Evolutionary conservation across 202 grass and related monocot species (phyloP).

Genomic region (Schoenoplectus triqueter): DNA sequence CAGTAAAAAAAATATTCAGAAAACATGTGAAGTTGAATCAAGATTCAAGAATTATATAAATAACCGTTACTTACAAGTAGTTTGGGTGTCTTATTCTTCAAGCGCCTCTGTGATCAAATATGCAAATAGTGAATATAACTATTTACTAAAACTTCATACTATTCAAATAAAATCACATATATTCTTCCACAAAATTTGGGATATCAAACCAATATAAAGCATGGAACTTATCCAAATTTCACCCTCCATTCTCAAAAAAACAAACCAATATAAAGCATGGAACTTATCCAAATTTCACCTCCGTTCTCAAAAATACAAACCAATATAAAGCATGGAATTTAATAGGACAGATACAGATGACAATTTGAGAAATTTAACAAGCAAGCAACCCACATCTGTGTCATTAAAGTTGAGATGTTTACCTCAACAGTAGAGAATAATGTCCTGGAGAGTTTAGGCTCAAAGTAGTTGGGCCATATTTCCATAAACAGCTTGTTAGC

Average conservation of each 20-base stretch:
- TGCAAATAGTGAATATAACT: conserved; percentile 15
- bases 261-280: conserved; percentile 5
- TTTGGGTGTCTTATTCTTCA: conserved; percentile 86
- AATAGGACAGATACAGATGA: not conserved
- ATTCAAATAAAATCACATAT: conserved; percentile 13
- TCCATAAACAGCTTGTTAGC: conserved; percentile 83
- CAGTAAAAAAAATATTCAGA: conserved; percentile 36
- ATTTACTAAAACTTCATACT: not conserved
- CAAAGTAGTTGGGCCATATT: conserved; percentile 98
- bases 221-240: conserved; percentile 14
- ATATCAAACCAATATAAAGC: conserved; percentile 22
- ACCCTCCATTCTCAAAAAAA: not conserved
- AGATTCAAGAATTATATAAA: conserved; percentile 16
- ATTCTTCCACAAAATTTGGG: not conserved
- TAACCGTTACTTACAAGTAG: conserved; percentile 66
- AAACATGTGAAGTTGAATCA: conserved; percentile 37
- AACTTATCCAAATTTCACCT: conserved; percentile 11
- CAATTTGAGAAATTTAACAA: not conserved
- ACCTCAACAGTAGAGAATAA: conserved; percentile 95
- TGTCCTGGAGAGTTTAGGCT: conserved; percentile 77
- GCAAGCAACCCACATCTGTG: not conserved
- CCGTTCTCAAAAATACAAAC: not conserved
- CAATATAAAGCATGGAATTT: conserved; percentile 16
- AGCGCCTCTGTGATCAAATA: conserved; percentile 69
- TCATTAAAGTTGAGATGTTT: conserved; percentile 31